A percentile compares a stretch with the other conserved stretches of the same genome.
These are phyloP conservation scores for Waitea zeae DNA, from an alignment of 1,284 basidiomycete genomes.

Conservation along the genomic window DNA sequence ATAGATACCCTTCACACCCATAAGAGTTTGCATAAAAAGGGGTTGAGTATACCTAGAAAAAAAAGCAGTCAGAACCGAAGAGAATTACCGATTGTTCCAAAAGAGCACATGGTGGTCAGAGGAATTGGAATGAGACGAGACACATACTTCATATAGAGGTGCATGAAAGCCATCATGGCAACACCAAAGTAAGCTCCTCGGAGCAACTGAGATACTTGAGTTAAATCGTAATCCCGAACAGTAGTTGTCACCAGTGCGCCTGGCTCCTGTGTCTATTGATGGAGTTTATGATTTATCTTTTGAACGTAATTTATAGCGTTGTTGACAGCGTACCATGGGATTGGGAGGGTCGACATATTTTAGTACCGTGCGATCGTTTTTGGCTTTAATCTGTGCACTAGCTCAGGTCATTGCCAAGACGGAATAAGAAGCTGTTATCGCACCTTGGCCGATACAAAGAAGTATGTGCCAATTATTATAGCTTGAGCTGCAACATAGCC, in stretches of 20 bases:
- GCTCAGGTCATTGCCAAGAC: too few species aligned
- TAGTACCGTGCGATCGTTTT: conserved; percentile 90
- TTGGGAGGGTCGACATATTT: conserved; percentile 76
- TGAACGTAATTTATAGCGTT: too few species aligned
- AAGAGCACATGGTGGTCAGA: neutral
- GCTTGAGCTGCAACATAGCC: conserved; percentile 70
- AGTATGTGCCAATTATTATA: conserved; percentile 57
- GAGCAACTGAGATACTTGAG: conserved; percentile 71
- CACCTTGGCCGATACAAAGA: conserved; percentile 54
- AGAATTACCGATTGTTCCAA: conserved; percentile 7
- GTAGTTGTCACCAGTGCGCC: conserved; percentile 85
- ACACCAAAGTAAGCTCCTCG: conserved; percentile 65
- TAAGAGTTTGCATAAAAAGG: conserved; percentile 79
- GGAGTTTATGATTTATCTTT: too few species aligned
- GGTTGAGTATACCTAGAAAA: conserved; percentile 84
- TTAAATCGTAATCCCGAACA: conserved; percentile 83
- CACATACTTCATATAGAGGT: conserved; percentile 75
- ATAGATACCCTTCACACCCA: conserved; percentile 77
- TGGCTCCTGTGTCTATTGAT: conserved; percentile 57
- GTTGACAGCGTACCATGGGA: too few species aligned
- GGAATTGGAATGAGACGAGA: neutral
- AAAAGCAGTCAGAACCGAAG: too few species aligned
- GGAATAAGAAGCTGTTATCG: too few species aligned
- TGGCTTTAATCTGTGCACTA: conserved; percentile 60
- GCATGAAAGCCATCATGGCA: conserved; percentile 82